Base-by-base conservation (phyloP, 225 moss, liverwort and hornwort species). In the Sphagnum tenellum region DNA sequence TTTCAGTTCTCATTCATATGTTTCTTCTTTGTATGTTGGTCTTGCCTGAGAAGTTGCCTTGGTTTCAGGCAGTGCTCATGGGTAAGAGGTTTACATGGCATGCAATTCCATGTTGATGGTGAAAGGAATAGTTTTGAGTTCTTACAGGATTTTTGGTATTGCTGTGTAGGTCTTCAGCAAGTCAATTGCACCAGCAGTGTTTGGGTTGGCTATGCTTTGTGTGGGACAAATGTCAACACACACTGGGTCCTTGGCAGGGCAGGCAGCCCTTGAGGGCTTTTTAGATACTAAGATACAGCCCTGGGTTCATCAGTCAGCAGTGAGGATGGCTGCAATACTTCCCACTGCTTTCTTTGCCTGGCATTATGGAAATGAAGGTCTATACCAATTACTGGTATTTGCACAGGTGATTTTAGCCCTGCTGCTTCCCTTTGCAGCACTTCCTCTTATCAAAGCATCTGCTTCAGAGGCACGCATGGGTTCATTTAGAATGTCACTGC, bases 401-500 rank as follows among this genome's bases (percentile, higher is more conserved):
- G 81, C 86, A 3, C 93, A 88, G 76, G 84, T 89, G 13, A 45
- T 93, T 52, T 77, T 93, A 64, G 93, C 93, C 57, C 74, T 89
- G 64, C 77, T 83, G 73, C 89, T 93, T 59, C 93, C 93, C 8
- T 93, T 93, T 57, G 81, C 93, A 45, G 79, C 88, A 48, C 82
- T 86, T 67, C 93, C 93, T 54, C 80, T 93, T 11, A 81, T 93
- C 78, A 93, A 93, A 79, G 72, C 89, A 47, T 86, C 89, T 7
- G 88, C 89, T 29, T 89, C 89, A 9, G 86, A 88, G 69, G 73
- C 88, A 48, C 88, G 86, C 5, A 93, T 93, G 89, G 93, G 93
- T 8, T 48, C 78, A 12, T 73, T 83, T 71, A 85, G 82, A 72
- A 84, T 86, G 47, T 78, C 88, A 49, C 80, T 78, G n/a, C 60